A percentile compares a stretch with the other conserved stretches of the same genome.
Conservation (phyloP, 495 filamentous ascomycete species). For the Lepidopterella palustris region DNA sequence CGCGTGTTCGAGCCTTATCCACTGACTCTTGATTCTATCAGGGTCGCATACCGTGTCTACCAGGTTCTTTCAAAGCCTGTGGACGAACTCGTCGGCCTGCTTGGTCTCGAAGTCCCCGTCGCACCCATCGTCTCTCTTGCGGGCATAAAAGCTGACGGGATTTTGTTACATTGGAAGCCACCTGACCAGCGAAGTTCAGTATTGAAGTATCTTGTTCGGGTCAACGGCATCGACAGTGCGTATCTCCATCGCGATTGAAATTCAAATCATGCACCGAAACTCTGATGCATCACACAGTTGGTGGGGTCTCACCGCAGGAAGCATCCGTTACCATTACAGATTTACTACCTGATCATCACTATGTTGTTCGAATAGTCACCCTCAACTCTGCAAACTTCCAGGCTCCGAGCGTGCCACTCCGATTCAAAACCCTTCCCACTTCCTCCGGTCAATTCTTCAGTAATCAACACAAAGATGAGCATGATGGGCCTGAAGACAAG, state of each 20-base stretch:
- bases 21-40: constrained; percentile 29
- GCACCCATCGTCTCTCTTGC: constrained; percentile 88
- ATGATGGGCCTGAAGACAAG: constrained; percentile 33
- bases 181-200: constrained; percentile 70
- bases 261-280: background rate
- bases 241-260: constrained; percentile 6
- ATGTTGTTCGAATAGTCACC: constrained; percentile 86
- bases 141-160: constrained; percentile 75
- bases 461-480: constrained; percentile 21
- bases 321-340: constrained; percentile 83
- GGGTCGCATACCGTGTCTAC: constrained; percentile 75
- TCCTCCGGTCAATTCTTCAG: constrained; percentile 30
- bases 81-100: constrained; percentile 77
- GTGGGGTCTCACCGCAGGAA: constrained; percentile 75
- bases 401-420: constrained; percentile 75
- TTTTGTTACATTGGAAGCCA: constrained; percentile 87
- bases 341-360: constrained; percentile 77
- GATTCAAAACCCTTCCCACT: constrained; percentile 53
- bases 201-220: constrained; percentile 80
- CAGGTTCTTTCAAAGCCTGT: constrained; percentile 85
- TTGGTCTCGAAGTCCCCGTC: constrained; percentile 88
- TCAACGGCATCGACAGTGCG: constrained; percentile 87
- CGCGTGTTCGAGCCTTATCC: background rate
- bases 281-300: constrained; percentile 49
- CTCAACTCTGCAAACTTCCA: constrained; percentile 87